Base-by-base conservation (phyloP, 2,329 filamentous ascomycete genomes). In the Diaporthe citrichinensis region DNA sequence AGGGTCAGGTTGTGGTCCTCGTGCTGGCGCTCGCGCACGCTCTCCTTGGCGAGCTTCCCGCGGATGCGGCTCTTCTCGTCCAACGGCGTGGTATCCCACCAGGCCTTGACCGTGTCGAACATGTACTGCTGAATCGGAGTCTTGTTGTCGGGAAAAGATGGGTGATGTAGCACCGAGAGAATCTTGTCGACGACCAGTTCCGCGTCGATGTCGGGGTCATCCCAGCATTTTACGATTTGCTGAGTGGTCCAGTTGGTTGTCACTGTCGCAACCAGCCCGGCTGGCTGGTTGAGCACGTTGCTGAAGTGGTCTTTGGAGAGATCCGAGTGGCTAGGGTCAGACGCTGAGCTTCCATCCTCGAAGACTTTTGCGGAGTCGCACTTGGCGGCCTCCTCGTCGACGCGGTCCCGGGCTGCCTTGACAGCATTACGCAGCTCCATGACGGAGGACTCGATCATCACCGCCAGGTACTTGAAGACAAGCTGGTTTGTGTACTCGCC, bases 221-320 rank as follows among this genome's bases (percentile, higher is more conserved):
- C 91, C 91, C 92, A 94, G 51, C 92, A 92, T 79, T 92, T 92
- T 36, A 94, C 87, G 39, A 94, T 85, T 8, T 92, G 89, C 7
- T 93, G 92, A 0, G 91, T 92, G 34, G 91, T 87, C 80, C 92
- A 94, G 81, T 92, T 89, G 23, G 94, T 84, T 58, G 94, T 93
- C 0, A 86, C 85, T 9, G 88, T 85, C 10, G 88, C 90, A 31
- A 91, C 87, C 23, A 87, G 84, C 3, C 89, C 89, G 1, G 89
- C 88, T 0, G 88, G 88, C 76, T 88, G 85, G 78, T 91, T 91
- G 74, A 91, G 86, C 17, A 89, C 84, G 78, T 91, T 91, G 80
- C 87, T 87, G 77, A 91, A 91, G 79, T 91, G 90, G 76, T 91
- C 90, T 81, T 91, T 91, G 39, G 88, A 90, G 12, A 91, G 85